A percentile compares a stretch with the other conserved stretches of the same genome.
Conservation (phyloP, 140 eudicot species). For the Flaveria floridana region DNA sequence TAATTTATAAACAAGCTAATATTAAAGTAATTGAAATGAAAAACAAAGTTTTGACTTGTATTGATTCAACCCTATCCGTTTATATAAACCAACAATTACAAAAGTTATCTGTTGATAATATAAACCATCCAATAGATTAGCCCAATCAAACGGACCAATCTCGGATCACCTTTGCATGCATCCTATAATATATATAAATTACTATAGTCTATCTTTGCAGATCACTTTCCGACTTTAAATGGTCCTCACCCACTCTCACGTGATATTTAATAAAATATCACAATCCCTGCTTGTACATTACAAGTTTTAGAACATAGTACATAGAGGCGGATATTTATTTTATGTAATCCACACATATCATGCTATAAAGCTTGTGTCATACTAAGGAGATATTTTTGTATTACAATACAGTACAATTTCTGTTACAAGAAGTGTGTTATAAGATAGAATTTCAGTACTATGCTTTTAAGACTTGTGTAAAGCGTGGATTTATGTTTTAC, state of each 20-base stretch:
- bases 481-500: background rate
- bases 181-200: background rate
- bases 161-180: slow-evolving; percentile 9
- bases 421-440: background rate
- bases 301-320: background rate
- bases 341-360: background rate
- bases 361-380: background rate
- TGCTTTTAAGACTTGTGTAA: background rate
- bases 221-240: background rate
- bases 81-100: background rate
- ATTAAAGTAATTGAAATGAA: background rate
- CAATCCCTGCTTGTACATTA: background rate
- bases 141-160: background rate
- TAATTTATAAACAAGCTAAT: background rate
- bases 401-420: background rate
- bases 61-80: background rate
- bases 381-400: background rate
- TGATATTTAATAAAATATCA: background rate
- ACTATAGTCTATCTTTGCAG: slow-evolving; percentile 7
- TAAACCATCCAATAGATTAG: background rate
- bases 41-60: slow-evolving; percentile 8
- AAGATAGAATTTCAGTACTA: background rate
- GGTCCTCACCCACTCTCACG: background rate
- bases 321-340: slow-evolving; percentile 1
- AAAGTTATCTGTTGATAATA: background rate